Conservation (phyloP, 257 asterid species). For the Hygrophila difformis region DNA sequence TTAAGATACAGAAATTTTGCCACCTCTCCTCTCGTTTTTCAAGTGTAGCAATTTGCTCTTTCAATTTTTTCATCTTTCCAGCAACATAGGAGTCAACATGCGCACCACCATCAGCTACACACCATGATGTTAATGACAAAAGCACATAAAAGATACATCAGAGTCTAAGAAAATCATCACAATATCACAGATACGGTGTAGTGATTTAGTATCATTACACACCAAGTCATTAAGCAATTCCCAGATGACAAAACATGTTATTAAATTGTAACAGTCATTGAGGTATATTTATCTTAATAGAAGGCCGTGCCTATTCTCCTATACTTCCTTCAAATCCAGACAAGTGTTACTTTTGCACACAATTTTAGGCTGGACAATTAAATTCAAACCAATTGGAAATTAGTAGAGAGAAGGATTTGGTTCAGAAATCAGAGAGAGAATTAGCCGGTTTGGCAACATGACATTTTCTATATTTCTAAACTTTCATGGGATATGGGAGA, state of each 20-base stretch:
- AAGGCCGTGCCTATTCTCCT: too few relatives aligned
- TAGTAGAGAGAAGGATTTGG: too few relatives aligned
- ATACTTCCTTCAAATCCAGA: too few relatives aligned
- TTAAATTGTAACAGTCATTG: too few relatives aligned
- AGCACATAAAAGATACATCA: constrained; percentile 12
- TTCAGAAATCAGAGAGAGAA: too few relatives aligned
- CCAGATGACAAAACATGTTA: constrained; percentile 1
- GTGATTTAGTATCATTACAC: not conserved
- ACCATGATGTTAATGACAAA: constrained; percentile 10
- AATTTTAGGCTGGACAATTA: too few relatives aligned
- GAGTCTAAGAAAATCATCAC: constrained; percentile 1
- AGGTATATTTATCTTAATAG: too few relatives aligned
- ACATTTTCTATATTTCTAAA: not conserved
- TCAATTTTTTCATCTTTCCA: constrained; percentile 79
- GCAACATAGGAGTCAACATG: constrained; percentile 77
- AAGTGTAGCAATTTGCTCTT: constrained; percentile 94
- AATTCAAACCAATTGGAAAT: too few relatives aligned
- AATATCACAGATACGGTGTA: too few relatives aligned
- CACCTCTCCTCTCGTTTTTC: constrained; percentile 98
- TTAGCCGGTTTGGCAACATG: too few relatives aligned
- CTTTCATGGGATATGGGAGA: constrained; percentile 5
- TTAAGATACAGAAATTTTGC: constrained; percentile 12
- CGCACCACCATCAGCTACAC: constrained; percentile 82
- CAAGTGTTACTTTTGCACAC: too few relatives aligned
- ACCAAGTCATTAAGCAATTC: constrained; percentile 12